phyloP scores from a whole-genome alignment of 352 stramenopile genomes.

The Phytophthora syringae region DNA sequence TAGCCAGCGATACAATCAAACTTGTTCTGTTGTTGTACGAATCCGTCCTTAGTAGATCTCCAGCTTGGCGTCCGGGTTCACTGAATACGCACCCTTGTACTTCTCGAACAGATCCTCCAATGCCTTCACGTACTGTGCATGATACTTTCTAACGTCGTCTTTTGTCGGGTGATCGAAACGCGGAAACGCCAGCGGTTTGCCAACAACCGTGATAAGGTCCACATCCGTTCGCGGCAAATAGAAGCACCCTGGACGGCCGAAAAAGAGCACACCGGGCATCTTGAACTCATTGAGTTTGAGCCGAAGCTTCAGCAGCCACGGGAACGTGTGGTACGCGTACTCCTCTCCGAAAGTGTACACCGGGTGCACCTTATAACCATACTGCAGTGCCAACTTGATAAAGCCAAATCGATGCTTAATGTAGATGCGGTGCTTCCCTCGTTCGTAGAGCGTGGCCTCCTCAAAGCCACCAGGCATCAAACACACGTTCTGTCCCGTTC shows the following conservation, averaged over 20 bases:
- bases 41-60: constrained; percentile 49
- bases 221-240: constrained; percentile 83
- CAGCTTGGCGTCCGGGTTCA: constrained; percentile 53
- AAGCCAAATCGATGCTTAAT: constrained; percentile 92
- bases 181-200: no score
- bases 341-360: constrained; percentile 94
- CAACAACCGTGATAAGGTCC: constrained; percentile 90
- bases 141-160: no score
- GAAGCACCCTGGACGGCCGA: constrained; percentile 75
- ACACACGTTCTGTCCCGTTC: constrained; percentile 55
- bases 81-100: constrained; percentile 78
- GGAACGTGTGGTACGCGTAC: constrained; percentile 82
- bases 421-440: constrained; percentile 86
- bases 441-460: constrained; percentile 89
- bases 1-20: neutral
- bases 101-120: constrained; percentile 84
- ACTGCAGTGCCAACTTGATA: constrained; percentile 91
- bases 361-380: constrained; percentile 89
- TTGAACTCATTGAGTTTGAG: constrained; percentile 87
- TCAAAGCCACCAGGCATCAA: constrained; percentile 94
- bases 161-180: no score
- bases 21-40: neutral
- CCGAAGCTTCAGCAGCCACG: constrained; percentile 70
- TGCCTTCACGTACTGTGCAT: constrained; percentile 76
- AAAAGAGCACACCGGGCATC: constrained; percentile 82